phyloP scores from a whole-genome alignment of 345 rosid species.

The Luvunga scandens region DNA sequence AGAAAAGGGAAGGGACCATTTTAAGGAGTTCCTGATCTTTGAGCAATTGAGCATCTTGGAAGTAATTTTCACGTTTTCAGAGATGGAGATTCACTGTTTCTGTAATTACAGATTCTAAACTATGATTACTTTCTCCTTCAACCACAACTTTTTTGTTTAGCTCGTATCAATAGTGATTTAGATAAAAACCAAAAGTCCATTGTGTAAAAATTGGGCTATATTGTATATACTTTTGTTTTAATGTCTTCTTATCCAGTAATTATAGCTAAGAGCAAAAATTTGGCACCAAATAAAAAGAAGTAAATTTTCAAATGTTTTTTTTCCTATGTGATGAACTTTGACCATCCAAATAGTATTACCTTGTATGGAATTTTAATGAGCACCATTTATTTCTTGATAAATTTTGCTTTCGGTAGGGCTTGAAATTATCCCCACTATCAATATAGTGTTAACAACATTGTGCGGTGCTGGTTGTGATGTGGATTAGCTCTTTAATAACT shows the following conservation, averaged over 20 bases:
- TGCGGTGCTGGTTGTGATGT: not conserved
- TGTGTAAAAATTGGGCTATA: slow-evolving; percentile 1
- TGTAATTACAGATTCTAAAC: slow-evolving; percentile 16
- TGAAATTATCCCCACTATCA: not conserved
- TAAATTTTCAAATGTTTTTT: not conserved
- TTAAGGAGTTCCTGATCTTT: slow-evolving; percentile 10
- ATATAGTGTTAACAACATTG: too few relatives aligned
- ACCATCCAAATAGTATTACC: not conserved
- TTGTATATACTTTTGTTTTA: slow-evolving; percentile 10
- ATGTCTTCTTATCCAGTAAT: not conserved
- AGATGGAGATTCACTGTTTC: slow-evolving; percentile 15
- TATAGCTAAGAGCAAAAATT: not conserved
- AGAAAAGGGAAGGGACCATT: not conserved
- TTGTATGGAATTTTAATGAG: slow-evolving; percentile 1
- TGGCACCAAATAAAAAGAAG: not conserved
- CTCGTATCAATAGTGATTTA: not conserved
- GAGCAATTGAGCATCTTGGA: not conserved
- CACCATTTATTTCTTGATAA: not conserved
- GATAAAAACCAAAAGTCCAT: not conserved
- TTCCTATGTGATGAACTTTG: slow-evolving; percentile 14
- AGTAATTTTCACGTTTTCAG: slow-evolving; percentile 11
- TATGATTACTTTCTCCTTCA: not conserved
- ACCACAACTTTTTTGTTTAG: not conserved
- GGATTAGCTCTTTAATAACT: not conserved
- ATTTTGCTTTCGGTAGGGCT: not conserved